A percentile compares a stretch with the other conserved stretches of the same genome.
Conservation (phyloP, 2,329 filamentous ascomycete species). For the Pseudogymnoascus sp. region DNA sequence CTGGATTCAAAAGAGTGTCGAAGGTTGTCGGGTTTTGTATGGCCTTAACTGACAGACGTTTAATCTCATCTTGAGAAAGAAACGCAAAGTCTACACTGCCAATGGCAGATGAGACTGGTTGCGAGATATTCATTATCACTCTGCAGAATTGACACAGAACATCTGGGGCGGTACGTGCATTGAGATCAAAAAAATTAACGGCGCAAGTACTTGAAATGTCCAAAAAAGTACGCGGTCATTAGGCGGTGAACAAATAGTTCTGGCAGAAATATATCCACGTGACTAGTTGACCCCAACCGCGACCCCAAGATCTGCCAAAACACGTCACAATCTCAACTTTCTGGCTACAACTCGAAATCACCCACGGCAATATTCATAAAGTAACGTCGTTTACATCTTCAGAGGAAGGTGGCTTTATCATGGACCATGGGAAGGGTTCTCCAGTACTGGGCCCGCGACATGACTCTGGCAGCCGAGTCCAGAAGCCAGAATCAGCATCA, state of each 20-base stretch:
- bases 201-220: constrained; percentile 5
- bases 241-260: constrained; percentile 1
- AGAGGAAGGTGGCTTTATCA: constrained; percentile 23
- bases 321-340: background rate
- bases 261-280: constrained; percentile 6
- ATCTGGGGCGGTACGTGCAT: constrained; percentile 8
- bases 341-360: background rate
- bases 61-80: constrained; percentile 74
- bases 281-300: constrained; percentile 1
- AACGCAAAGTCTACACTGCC: constrained; percentile 85
- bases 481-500: constrained; percentile 48
- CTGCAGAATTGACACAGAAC: constrained; percentile 5
- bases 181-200: constrained; percentile 6
- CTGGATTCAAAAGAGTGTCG: constrained; percentile 80
- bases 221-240: constrained; percentile 6
- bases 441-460: constrained; percentile 48
- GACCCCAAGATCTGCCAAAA: background rate
- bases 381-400: background rate
- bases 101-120: constrained; percentile 76
- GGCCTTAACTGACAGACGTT: constrained; percentile 81
- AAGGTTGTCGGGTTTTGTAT: constrained; percentile 94
- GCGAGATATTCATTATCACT: constrained; percentile 59
- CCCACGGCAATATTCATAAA: background rate
- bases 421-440: constrained; percentile 44
- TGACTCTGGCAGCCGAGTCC: constrained; percentile 45